phyloP scores from a whole-genome alignment of 768 basidiomycete genomes.

The Xerocomellus amylosporus region DNA sequence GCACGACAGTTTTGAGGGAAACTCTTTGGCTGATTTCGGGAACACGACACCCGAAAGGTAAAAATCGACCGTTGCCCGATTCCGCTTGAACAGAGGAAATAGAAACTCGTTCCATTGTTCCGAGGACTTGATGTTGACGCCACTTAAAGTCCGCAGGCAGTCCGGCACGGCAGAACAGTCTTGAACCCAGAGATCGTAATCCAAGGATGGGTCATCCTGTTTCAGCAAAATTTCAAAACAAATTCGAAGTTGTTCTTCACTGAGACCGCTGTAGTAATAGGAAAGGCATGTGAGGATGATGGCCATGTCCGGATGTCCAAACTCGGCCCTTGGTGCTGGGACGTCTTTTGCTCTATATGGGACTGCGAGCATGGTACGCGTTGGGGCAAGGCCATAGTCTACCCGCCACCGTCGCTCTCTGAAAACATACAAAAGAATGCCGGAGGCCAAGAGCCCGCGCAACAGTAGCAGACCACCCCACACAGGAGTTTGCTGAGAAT shows the following conservation, averaged over 20 bases:
- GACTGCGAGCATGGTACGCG: no score
- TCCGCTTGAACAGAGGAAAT: conserved; percentile 29
- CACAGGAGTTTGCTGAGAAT: background rate
- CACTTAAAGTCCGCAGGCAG: conserved; percentile 23
- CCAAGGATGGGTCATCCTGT: conserved; percentile 32
- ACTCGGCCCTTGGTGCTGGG: no score
- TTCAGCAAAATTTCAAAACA: conserved; percentile 30
- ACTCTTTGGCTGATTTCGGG: conserved; percentile 37
- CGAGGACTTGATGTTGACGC: conserved; percentile 33
- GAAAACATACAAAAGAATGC: no score
- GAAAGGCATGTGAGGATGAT: conserved; percentile 37
- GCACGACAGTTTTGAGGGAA: conserved; percentile 33
- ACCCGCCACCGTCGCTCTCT: no score
- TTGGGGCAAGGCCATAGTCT: no score
- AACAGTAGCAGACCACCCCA: conserved; percentile 31
- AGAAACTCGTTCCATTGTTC: conserved; percentile 24
- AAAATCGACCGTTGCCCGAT: conserved; percentile 34
- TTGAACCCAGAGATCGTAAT: conserved; percentile 34
- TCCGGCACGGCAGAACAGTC: conserved; percentile 19
- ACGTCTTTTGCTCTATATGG: no score
- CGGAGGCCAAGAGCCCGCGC: conserved; percentile 33
- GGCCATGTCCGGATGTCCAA: conserved; percentile 28
- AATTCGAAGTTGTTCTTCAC: conserved; percentile 25
- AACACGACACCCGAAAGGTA: conserved; percentile 38
- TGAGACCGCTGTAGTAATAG: conserved; percentile 38